phyloP scores from a whole-genome alignment of 140 eudicot genomes.

The Anethum foeniculum region DNA sequence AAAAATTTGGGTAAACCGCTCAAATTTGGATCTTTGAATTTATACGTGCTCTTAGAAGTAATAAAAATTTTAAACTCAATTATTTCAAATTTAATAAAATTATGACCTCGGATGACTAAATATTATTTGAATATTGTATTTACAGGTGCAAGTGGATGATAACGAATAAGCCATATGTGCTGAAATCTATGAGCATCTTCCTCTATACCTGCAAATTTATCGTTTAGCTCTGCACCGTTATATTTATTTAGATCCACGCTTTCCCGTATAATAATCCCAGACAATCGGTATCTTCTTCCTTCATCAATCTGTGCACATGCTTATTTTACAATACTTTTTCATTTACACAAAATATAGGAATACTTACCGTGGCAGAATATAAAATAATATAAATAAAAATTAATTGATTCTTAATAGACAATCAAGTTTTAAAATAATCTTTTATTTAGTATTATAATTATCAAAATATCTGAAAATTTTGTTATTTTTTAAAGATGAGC shows the following conservation, averaged over 20 bases:
- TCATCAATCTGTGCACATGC: not conserved
- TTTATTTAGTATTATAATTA: too few species aligned
- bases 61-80: not conserved
- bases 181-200: constrained; percentile 7
- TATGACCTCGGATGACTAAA: not conserved
- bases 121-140: not conserved
- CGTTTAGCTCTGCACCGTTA: not conserved
- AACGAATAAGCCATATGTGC: not conserved
- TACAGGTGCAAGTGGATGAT: not conserved
- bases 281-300: not conserved
- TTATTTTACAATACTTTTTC: not conserved
- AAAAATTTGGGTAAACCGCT: too few species aligned
- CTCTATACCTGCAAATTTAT: not conserved
- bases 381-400: too few species aligned
- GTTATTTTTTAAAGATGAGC: too few species aligned
- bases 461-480: too few species aligned
- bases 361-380: too few species aligned
- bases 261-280: not conserved
- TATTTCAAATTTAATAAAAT: not conserved
- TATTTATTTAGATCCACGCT: not conserved
- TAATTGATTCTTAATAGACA: too few species aligned
- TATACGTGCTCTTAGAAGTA: too few species aligned
- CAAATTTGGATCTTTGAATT: too few species aligned
- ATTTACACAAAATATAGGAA: too few species aligned
- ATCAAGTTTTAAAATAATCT: too few species aligned